These are phyloP conservation scores for Tuber magnatum DNA, from an alignment of 495 filamentous ascomycete genomes.

Conservation along the genomic window DNA sequence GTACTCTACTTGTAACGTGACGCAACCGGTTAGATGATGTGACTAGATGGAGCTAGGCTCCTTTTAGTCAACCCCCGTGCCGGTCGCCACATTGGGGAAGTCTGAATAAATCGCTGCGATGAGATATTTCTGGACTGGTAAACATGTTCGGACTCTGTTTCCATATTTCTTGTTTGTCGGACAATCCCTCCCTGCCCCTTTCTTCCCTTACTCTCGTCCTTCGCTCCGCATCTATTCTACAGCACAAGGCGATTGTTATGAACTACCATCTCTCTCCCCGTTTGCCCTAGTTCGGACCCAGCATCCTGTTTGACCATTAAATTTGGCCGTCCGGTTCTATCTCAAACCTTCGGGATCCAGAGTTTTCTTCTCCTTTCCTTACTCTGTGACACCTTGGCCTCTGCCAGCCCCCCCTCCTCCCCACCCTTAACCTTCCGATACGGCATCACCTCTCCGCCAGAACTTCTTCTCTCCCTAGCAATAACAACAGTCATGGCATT, in stretches of 20 bases:
- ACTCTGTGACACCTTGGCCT: background rate
- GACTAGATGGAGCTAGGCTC: background rate
- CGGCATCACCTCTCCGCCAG: background rate
- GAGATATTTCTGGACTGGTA: background rate
- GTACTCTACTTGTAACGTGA: no score
- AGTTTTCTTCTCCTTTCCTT: background rate
- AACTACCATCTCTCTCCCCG: background rate
- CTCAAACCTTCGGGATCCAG: background rate
- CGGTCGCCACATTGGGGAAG: background rate
- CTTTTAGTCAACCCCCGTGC: background rate
- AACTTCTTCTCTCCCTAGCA: background rate
- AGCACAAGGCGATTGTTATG: background rate
- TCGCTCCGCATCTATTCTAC: background rate
- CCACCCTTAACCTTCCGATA: background rate
- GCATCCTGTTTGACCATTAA: background rate
- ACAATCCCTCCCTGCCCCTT: background rate
- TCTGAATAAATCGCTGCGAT: background rate
- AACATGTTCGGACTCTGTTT: background rate
- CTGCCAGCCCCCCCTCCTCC: background rate
- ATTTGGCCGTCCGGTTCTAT: background rate
- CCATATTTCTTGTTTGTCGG: background rate
- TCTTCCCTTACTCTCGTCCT: background rate
- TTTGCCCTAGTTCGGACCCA: background rate
- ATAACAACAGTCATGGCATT: conserved; percentile 59
- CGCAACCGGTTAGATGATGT: background rate